phyloP scores from a whole-genome alignment of 1,284 basidiomycete species.

The Bjerkandera adusta region DNA sequence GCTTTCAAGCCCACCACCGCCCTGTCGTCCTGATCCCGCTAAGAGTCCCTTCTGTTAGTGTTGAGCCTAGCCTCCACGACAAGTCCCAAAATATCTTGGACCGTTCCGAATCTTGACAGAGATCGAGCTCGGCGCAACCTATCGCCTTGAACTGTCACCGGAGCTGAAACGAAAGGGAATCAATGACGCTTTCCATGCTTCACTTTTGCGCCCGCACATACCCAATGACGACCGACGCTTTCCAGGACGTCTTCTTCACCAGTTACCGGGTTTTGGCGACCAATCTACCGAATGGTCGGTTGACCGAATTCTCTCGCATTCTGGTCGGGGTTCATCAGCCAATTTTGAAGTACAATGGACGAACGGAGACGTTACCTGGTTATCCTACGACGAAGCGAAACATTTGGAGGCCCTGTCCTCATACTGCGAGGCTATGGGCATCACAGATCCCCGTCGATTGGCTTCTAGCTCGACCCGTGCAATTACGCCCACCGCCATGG shows the following conservation, averaged over 20 bases:
- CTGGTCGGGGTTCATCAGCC: conserved; percentile 18
- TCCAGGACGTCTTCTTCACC: conserved; percentile 20
- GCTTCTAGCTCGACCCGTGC: too few species aligned
- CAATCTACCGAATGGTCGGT: conserved; percentile 20
- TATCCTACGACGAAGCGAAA: conserved; percentile 20
- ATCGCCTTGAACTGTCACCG: conserved; percentile 25
- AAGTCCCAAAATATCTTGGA: neutral
- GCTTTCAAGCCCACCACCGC: too few species aligned
- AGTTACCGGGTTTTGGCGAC: conserved; percentile 8
- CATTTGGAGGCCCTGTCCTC: conserved; percentile 16
- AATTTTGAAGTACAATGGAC: conserved; percentile 33
- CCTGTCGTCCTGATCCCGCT: too few species aligned
- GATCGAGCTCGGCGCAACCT: conserved; percentile 16
- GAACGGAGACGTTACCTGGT: conserved; percentile 34
- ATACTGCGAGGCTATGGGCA: conserved; percentile 1
- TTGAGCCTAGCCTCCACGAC: too few species aligned
- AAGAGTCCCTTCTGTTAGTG: too few species aligned
- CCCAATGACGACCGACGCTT: conserved; percentile 29
- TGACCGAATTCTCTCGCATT: conserved; percentile 23
- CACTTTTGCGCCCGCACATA: conserved; percentile 24
- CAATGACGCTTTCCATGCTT: conserved; percentile 31
- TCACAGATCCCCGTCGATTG: too few species aligned
- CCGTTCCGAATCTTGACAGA: conserved; percentile 3
- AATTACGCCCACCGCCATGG: too few species aligned
- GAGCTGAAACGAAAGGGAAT: conserved; percentile 24